Conservation (phyloP, 148 eudicot genomes). For the Arbutus unedo region DNA sequence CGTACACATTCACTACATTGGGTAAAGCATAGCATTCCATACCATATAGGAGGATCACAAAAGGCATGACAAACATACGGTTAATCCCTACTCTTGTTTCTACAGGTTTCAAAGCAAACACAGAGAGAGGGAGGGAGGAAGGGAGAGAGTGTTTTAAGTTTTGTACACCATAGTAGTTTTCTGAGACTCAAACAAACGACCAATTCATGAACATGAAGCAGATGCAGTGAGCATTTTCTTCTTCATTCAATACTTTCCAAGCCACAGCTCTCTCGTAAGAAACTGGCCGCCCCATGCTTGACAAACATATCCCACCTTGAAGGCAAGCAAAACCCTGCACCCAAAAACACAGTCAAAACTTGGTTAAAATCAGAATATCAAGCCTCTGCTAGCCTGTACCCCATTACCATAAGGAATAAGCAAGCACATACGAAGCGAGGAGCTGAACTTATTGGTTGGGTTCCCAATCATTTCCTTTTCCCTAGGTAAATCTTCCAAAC, state of each 20-base stretch:
- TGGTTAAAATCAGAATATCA: background rate
- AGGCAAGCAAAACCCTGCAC: conserved; percentile 73
- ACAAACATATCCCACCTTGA: conserved; percentile 81
- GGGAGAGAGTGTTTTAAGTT: background rate
- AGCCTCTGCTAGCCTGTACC: background rate
- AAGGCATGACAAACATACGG: background rate
- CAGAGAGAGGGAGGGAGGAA: background rate
- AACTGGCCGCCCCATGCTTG: conserved; percentile 83
- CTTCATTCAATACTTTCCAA: conserved; percentile 86
- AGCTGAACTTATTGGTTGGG: background rate
- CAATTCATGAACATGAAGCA: conserved; percentile 87
- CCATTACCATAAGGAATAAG: background rate
- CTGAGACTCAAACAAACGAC: conserved; percentile 59
- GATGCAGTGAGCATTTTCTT: conserved; percentile 80
- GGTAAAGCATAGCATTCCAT: background rate
- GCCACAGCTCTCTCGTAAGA: conserved; percentile 86
- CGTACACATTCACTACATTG: background rate
- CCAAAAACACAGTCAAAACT: background rate
- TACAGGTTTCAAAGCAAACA: conserved; percentile 8
- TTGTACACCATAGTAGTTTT: conserved; percentile 10
- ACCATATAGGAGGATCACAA: background rate
- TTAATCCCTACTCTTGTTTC: background rate
- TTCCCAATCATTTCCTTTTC: background rate
- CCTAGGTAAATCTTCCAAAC: background rate
- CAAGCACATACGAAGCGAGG: background rate